Conservation (phyloP, 768 basidiomycete species). For the Kondoa malvinella region DNA sequence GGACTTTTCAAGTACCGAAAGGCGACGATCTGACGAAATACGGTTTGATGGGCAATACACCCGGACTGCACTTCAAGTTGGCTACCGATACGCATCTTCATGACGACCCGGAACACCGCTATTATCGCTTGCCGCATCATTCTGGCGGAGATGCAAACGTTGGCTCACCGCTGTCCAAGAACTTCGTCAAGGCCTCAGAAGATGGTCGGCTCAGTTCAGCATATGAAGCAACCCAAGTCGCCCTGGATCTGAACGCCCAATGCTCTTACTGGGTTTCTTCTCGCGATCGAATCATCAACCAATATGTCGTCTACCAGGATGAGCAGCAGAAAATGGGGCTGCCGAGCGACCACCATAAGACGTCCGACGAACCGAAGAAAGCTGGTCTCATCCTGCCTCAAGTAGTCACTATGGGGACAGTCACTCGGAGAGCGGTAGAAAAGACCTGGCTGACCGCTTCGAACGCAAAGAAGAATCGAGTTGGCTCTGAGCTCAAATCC, state of each 20-base stretch:
- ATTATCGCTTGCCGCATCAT: constrained; percentile 90
- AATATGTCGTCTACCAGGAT: constrained; percentile 76
- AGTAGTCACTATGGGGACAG: constrained; percentile 95
- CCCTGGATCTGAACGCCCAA: constrained; percentile 76
- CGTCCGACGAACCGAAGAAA: constrained; percentile 4
- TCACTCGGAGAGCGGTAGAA: constrained; percentile 92
- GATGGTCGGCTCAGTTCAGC: constrained; percentile 74
- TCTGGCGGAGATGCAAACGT: constrained; percentile 89
- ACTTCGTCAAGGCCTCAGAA: constrained; percentile 71
- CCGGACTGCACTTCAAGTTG: constrained; percentile 45
- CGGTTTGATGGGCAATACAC: constrained; percentile 34
- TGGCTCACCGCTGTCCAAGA: constrained; percentile 76
- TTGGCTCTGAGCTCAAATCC: constrained; percentile 95
- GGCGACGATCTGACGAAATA: constrained; percentile 12
- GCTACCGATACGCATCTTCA: constrained; percentile 45
- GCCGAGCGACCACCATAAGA: constrained; percentile 5
- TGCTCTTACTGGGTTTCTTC: constrained; percentile 98
- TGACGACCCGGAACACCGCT: constrained; percentile 40
- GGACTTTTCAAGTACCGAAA: constrained; percentile 64
- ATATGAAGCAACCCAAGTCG: constrained; percentile 56
- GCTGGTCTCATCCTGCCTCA: constrained; percentile 82
- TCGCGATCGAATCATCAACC: constrained; percentile 73
- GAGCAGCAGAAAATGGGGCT: constrained; percentile 19
- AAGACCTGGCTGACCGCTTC: constrained; percentile 96
- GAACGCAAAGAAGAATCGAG: constrained; percentile 91